These are phyloP conservation scores for Acer campestre DNA, from an alignment of 345 rosid genomes.

Conservation along the genomic window DNA sequence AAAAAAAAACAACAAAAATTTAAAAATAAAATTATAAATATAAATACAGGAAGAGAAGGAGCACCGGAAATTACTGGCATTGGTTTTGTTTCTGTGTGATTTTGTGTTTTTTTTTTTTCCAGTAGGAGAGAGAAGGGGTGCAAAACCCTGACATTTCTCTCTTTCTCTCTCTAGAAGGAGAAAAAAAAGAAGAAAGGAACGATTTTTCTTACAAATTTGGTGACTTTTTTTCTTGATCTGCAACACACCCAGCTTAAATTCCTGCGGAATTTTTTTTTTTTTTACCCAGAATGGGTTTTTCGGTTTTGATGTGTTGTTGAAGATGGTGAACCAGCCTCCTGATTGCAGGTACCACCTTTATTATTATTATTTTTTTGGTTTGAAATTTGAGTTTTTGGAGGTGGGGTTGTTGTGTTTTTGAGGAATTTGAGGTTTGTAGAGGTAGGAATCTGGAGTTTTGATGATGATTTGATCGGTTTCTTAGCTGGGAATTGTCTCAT, in stretches of 20 bases:
- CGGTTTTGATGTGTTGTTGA: constrained; percentile 7
- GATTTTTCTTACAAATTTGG: constrained; percentile 8
- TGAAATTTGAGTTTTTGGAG: constrained; percentile 9
- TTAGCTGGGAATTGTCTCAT: constrained; percentile 23
- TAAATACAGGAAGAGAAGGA: constrained; percentile 29
- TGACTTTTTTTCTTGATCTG: constrained; percentile 48
- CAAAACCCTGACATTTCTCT: constrained; percentile 38
- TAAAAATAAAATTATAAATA: background rate
- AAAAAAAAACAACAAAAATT: background rate
- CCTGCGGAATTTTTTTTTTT: background rate
- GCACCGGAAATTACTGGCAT: constrained; percentile 51
- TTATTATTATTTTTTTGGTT: background rate
- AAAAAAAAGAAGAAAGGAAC: constrained; percentile 1
- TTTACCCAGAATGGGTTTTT: constrained; percentile 32
- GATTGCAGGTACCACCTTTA: constrained; percentile 27
- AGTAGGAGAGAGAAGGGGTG: constrained; percentile 26
- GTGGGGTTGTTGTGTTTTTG: constrained; percentile 9
- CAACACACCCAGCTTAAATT: constrained; percentile 15
- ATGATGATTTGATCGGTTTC: background rate
- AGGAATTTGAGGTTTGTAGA: background rate
- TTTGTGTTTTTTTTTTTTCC: constrained; percentile 42
- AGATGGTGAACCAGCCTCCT: constrained; percentile 26
- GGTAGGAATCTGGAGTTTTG: constrained; percentile 10
- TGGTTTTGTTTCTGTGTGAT: constrained; percentile 45
- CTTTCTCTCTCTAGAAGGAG: constrained; percentile 23